Evolutionary conservation across 257 asterid genomes (phyloP).

Genomic region (Solanum appendiculatum): DNA sequence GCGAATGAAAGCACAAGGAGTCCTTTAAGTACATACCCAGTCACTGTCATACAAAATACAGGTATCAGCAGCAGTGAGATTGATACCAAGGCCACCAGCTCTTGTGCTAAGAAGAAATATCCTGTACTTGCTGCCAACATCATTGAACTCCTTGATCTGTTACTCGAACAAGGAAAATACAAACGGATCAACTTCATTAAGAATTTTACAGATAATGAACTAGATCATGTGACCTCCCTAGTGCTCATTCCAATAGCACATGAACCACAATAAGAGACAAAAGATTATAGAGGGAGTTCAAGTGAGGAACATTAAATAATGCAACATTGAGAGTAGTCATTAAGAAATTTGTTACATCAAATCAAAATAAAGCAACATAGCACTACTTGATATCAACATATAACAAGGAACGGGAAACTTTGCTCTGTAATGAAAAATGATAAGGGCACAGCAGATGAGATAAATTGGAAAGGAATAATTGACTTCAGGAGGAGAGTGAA

Average conservation of each 20-base stretch:
- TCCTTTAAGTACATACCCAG: constrained; percentile 53
- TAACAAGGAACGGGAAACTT: not conserved
- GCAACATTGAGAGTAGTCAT: not conserved
- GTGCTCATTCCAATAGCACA: not conserved
- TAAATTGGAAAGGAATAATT: not conserved
- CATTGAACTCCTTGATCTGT: constrained; percentile 89
- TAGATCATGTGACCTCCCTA: not conserved
- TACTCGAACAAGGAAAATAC: constrained; percentile 1
- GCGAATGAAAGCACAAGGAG: not conserved
- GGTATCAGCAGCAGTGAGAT: constrained; percentile 97
- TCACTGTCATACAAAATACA: constrained; percentile 97
- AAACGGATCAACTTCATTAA: not conserved
- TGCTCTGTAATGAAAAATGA: not conserved
- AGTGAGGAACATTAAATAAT: not conserved
- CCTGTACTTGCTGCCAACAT: constrained; percentile 43
- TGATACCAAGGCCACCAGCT: constrained; percentile 99
- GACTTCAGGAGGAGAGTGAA: not conserved
- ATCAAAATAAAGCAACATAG: not conserved
- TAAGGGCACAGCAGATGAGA: not conserved
- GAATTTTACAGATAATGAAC: not conserved
- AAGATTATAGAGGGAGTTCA: not conserved
- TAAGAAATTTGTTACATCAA: not conserved
- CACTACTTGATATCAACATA: not conserved
- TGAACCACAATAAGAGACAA: not conserved
- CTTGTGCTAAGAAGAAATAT: constrained; percentile 94